These are phyloP conservation scores for Pyrrhoderma noxium DNA, from an alignment of 1,284 basidiomycete genomes.

Conservation along the genomic window DNA sequence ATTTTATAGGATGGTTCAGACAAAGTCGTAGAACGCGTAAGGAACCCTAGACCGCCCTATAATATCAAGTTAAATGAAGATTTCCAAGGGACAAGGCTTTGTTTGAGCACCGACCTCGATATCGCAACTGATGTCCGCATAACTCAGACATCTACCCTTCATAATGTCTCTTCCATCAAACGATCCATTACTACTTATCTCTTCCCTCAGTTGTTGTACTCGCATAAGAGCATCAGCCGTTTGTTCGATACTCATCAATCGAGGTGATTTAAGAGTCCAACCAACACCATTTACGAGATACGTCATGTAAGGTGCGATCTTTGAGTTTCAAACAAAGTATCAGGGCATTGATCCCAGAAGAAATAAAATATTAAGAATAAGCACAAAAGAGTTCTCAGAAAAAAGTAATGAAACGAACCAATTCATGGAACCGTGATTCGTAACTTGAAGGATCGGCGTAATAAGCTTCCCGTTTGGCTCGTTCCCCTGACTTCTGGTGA, in stretches of 20 bases:
- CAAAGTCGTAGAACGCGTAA: conserved; percentile 67
- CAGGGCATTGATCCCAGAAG: not conserved
- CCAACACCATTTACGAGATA: conserved; percentile 81
- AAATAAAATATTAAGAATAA: not conserved
- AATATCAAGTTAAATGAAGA: not conserved
- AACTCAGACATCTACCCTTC: conserved; percentile 52
- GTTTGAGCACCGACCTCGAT: conserved; percentile 44
- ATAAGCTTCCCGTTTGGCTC: conserved; percentile 53
- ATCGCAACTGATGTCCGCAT: conserved; percentile 86
- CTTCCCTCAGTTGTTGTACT: conserved; percentile 38
- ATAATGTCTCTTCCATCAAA: conserved; percentile 5
- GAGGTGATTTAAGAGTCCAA: conserved; percentile 72
- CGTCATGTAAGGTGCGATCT: conserved; percentile 81
- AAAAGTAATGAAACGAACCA: conserved; percentile 39
- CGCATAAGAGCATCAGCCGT: conserved; percentile 45
- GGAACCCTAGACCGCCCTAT: conserved; percentile 80
- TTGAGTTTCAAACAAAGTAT: not conserved
- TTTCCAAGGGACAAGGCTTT: not conserved
- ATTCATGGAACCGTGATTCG: conserved; percentile 59
- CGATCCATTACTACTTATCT: not conserved
- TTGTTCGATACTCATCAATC: conserved; percentile 67
- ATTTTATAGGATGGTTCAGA: conserved; percentile 66
- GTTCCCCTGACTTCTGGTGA: conserved; percentile 5
- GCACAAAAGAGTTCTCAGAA: not conserved
- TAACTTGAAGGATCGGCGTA: conserved; percentile 63